Base-by-base conservation (phyloP, 1,284 basidiomycete species). In the Grifola frondosa region DNA sequence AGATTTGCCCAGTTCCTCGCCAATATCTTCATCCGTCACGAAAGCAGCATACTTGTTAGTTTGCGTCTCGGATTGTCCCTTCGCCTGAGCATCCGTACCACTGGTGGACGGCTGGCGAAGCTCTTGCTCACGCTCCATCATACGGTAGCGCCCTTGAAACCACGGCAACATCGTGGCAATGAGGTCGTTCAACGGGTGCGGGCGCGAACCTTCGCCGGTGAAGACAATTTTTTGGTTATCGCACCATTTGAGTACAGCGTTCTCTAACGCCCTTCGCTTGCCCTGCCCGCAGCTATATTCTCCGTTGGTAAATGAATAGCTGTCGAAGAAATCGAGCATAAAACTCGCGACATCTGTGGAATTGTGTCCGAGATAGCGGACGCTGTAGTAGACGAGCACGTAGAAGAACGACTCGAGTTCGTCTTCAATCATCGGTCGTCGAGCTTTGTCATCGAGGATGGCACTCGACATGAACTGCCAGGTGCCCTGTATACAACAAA, bases 391-490 rank as follows among this genome's bases (percentile, higher is more conserved):
- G 17, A 52, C 13, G n/a, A 52, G 28, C 11, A 47, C 40, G 29
- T 42, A 40, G 26, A 49, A 24, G 37, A 52, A 46, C 3, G 42
- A 41, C 22, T 52, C 50, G 0, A 52, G 39, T 24, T 52, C 50
- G 25, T 52, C 50, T 6, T 42, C 22, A 8, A 40, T 22, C 1
- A 12, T 9, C 17, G 44, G 24, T 6, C 34, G 26, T 8, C 13
- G n/a, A 1, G 10, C 5, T 0, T 30, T 15, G 4, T 24, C 0
- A 3, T 17, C 3, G 10, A 44, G 23, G 3, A 17, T 20, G 10
- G 22, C 10, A 4, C 33, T 20, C 0, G 46, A 45, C 24, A 42
- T 30, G 30, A 45, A 51, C 6, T 31, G 32, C 21, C 35, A 36
- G 3, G 49, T 51, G 2, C 44, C 49, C 49, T 48, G 30, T 5